phyloP scores from a whole-genome alignment of 305 asterid genomes.

The Fraxinus sp. region DNA sequence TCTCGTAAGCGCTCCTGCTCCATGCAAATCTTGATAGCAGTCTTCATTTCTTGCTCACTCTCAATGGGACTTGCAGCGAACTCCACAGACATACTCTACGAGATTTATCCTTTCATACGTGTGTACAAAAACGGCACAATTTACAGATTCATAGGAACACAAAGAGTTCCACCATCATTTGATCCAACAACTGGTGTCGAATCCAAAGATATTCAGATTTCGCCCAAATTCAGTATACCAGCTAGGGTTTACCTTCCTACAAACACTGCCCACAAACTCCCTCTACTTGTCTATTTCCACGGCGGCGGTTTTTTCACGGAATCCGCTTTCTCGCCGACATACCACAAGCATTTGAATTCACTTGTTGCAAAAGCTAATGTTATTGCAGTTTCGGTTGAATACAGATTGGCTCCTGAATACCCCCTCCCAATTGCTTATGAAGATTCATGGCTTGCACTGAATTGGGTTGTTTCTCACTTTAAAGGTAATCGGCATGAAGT shows the following conservation, averaged over 20 bases:
- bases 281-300: slow-evolving; percentile 61
- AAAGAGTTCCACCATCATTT: slow-evolving; percentile 30
- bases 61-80: slow-evolving; percentile 9
- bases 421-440: slow-evolving; percentile 51
- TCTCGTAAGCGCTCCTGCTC: not conserved
- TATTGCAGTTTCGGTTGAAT: slow-evolving; percentile 52
- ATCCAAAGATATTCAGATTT: slow-evolving; percentile 46
- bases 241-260: slow-evolving; percentile 56
- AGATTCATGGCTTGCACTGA: slow-evolving; percentile 61
- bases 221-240: slow-evolving; percentile 24
- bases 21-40: not conserved
- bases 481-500: slow-evolving; percentile 32
- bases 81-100: slow-evolving; percentile 33
- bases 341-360: slow-evolving; percentile 37
- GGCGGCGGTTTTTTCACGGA: slow-evolving; percentile 64
- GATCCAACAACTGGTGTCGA: slow-evolving; percentile 39
- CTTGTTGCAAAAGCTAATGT: slow-evolving; percentile 47
- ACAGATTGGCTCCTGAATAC: slow-evolving; percentile 69
- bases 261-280: slow-evolving; percentile 34
- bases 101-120: slow-evolving; percentile 36
- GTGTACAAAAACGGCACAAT: slow-evolving; percentile 53
- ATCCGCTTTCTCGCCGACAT: slow-evolving; percentile 52
- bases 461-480: slow-evolving; percentile 52
- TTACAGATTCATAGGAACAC: slow-evolving; percentile 31
- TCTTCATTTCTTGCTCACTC: slow-evolving; percentile 1